These are phyloP conservation scores for Hylodesmum podocarpum DNA, from an alignment of 306 rosid genomes.

Conservation along the genomic window DNA sequence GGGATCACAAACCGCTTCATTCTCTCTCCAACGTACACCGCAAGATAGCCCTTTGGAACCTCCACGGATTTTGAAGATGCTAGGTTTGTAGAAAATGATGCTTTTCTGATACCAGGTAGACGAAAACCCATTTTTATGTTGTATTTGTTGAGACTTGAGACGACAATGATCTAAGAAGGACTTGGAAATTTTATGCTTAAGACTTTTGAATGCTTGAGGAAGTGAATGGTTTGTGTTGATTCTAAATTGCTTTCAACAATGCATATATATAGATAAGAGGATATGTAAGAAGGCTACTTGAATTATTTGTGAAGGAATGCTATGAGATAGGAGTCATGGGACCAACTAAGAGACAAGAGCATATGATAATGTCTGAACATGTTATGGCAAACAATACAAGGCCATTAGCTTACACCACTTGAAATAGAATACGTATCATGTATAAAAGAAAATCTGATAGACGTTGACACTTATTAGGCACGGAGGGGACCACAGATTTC, in stretches of 20 bases:
- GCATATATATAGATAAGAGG: neutral
- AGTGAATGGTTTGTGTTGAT: neutral
- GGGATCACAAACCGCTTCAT: too few species aligned
- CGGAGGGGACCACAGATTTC: neutral
- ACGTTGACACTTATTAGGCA: neutral
- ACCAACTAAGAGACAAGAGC: neutral
- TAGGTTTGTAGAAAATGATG: too few species aligned
- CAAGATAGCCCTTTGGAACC: too few species aligned
- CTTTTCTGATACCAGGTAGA: too few species aligned
- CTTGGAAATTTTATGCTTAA: too few species aligned
- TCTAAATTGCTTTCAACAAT: neutral
- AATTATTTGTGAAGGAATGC: neutral
- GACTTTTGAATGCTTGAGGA: neutral
- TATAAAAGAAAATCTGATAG: neutral
- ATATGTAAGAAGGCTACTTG: neutral
- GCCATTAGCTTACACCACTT: neutral
- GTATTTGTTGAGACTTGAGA: too few species aligned
- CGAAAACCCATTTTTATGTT: too few species aligned
- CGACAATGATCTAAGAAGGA: too few species aligned
- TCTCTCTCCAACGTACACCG: too few species aligned
- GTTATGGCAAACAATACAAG: too few species aligned
- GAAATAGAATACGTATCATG: neutral
- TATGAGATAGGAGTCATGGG: neutral
- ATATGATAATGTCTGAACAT: neutral
- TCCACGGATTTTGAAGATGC: too few species aligned